A percentile compares a stretch with the other conserved stretches of the same genome.
Evolutionary conservation across 768 basidiomycete genomes (phyloP).

Genomic region (Boletus pseudopeckii): DNA sequence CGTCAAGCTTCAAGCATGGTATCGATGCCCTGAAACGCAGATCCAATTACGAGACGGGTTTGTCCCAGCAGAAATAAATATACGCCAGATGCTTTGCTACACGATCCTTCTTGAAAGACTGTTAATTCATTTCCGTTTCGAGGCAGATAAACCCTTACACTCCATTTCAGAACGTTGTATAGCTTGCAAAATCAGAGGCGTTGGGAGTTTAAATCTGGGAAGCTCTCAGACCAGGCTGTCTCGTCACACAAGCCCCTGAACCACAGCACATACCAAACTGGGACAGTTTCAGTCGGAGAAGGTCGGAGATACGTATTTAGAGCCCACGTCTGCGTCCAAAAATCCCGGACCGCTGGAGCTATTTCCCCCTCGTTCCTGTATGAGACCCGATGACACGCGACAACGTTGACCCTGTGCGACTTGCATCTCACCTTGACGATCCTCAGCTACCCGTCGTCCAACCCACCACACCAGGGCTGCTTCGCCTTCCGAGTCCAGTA

Average conservation of each 20-base stretch:
- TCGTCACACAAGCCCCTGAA: no score
- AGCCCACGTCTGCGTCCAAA: no score
- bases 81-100: no score
- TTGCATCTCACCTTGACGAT: neutral
- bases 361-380: neutral
- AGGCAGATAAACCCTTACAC: neutral
- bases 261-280: no score
- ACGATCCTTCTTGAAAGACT: no score
- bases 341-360: neutral
- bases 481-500: slow-evolving; percentile 6
- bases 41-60: neutral
- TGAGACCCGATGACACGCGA: slow-evolving; percentile 9
- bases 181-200: no score
- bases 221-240: no score
- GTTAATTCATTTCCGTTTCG: neutral
- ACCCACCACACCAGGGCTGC: neutral
- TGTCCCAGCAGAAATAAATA: neutral
- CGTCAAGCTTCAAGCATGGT: no score
- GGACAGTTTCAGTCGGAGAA: no score
- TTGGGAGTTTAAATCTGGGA: no score
- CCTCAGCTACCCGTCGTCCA: neutral
- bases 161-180: no score
- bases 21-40: neutral
- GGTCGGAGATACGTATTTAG: no score
- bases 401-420: neutral